Evolutionary conservation across 2,329 filamentous ascomycete genomes (phyloP).

Genomic region (Coniosporium tulheliwenetii): DNA sequence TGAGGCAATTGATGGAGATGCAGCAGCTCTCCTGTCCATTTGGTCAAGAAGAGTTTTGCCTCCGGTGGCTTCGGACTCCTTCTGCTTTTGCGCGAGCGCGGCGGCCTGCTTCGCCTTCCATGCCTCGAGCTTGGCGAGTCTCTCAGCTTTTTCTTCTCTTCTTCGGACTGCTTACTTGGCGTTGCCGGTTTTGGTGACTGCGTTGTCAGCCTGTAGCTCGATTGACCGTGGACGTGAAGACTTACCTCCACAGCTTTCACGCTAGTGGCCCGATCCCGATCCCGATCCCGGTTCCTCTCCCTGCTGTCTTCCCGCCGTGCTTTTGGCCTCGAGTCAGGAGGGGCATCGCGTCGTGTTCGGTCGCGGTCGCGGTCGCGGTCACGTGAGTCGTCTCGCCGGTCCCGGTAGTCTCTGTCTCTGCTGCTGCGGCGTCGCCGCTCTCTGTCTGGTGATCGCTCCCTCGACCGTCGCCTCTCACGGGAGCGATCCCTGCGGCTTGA

Average conservation of each 20-base stretch:
- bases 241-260: slow-evolving; percentile 43
- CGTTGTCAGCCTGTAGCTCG: slow-evolving; percentile 3
- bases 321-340: slow-evolving; percentile 53
- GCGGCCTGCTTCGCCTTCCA: slow-evolving; percentile 84
- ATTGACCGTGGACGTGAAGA: slow-evolving; percentile 6
- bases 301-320: slow-evolving; percentile 51
- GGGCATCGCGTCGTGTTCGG: slow-evolving; percentile 50
- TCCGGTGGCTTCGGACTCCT: slow-evolving; percentile 40
- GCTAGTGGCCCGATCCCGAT: slow-evolving; percentile 13
- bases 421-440: slow-evolving; percentile 31
- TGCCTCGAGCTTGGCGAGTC: slow-evolving; percentile 67
- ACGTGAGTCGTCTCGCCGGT: slow-evolving; percentile 58
- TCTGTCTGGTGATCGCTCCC: slow-evolving; percentile 33
- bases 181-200: slow-evolving; percentile 8
- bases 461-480: slow-evolving; percentile 48
- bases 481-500: slow-evolving; percentile 44
- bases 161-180: slow-evolving; percentile 16
- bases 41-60: slow-evolving; percentile 53
- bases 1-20: slow-evolving; percentile 36
- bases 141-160: slow-evolving; percentile 67
- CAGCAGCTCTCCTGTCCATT: slow-evolving; percentile 54
- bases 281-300: slow-evolving; percentile 21
- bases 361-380: slow-evolving; percentile 49
- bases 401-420: slow-evolving; percentile 53
- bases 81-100: slow-evolving; percentile 56